Percentiles rank a stretch among this genome's conserved stretches.
Conservation (phyloP, 192 early-diverging fungal genomes). For the Backusella luteola region DNA sequence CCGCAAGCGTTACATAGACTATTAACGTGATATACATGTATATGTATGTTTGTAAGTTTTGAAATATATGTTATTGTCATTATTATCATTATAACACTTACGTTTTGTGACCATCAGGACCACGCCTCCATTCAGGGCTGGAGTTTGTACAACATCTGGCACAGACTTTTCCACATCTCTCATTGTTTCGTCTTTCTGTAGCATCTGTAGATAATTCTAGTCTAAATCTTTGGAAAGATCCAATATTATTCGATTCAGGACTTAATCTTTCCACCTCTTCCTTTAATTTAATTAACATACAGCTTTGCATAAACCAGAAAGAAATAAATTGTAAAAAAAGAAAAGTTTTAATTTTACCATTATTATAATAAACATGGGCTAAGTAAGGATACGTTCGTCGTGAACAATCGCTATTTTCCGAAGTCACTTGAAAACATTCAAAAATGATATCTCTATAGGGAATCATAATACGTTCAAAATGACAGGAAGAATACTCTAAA, state of each 20-base stretch:
- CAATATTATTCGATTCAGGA: neutral
- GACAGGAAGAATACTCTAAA: neutral
- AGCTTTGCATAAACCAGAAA: neutral
- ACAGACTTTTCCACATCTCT: constrained; percentile 7
- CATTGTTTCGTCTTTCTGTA: neutral
- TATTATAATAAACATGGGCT: neutral
- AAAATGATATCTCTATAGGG: constrained; percentile 9
- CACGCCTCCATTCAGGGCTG: constrained; percentile 29
- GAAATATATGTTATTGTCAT: neutral
- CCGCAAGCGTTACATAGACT: constrained; percentile 11
- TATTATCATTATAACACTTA: neutral
- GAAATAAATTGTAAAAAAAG: neutral
- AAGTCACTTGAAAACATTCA: constrained; percentile 9
- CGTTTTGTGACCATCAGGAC: constrained; percentile 25
- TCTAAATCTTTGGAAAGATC: neutral
- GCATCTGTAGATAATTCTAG: neutral
- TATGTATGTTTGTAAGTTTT: neutral
- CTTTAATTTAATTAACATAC: constrained; percentile 7
- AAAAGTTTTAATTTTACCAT: constrained; percentile 3
- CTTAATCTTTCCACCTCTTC: neutral
- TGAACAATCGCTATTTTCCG: neutral
- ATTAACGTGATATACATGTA: neutral
- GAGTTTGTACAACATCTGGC: constrained; percentile 19
- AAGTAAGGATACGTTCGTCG: neutral
- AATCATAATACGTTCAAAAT: neutral